Percentiles rank a stretch among this genome's conserved stretches.
Evolutionary conservation across 2,329 filamentous ascomycete genomes (phyloP).

Genomic region (Talaromyces sp.): DNA sequence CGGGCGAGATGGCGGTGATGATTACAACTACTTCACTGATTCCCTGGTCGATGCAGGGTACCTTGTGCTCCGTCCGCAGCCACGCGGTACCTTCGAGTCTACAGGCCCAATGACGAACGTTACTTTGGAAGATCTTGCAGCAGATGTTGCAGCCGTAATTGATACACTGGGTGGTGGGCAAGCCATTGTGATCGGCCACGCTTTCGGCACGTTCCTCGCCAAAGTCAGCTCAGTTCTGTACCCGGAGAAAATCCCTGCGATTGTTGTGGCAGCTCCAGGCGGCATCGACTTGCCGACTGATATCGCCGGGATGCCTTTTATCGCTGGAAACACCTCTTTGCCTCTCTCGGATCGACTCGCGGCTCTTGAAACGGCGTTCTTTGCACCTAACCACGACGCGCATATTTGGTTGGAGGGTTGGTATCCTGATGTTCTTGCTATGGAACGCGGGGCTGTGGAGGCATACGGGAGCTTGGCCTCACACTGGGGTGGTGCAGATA

Average conservation of each 20-base stretch:
- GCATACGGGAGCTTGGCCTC: constrained; percentile 2
- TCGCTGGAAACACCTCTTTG: constrained; percentile 5
- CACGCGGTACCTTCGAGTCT: not conserved
- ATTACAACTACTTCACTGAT: constrained; percentile 7
- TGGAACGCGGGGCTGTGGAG: not conserved
- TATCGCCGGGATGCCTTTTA: constrained; percentile 1
- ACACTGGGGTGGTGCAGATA: constrained; percentile 3
- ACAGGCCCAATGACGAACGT: constrained; percentile 2
- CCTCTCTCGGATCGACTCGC: not conserved
- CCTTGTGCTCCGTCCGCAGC: constrained; percentile 3
- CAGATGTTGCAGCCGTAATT: not conserved
- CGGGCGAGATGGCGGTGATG: not conserved
- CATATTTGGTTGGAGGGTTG: constrained; percentile 1
- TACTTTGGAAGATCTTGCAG: not conserved
- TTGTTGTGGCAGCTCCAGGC: constrained; percentile 3
- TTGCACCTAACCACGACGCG: not conserved
- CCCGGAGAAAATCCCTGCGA: constrained; percentile 6
- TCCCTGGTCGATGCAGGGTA: not conserved
- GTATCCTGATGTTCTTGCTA: not conserved
- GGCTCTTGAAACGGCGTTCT: not conserved
- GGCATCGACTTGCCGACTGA: not conserved
- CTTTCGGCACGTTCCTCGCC: constrained; percentile 2
- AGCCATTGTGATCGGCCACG: not conserved
- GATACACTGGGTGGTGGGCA: not conserved
- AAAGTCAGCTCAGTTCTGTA: not conserved